Evolutionary conservation across 305 asterid genomes (phyloP), one percentile per base, ranked within the genome.

Genomic region (Euphrasia arctica): DNA sequence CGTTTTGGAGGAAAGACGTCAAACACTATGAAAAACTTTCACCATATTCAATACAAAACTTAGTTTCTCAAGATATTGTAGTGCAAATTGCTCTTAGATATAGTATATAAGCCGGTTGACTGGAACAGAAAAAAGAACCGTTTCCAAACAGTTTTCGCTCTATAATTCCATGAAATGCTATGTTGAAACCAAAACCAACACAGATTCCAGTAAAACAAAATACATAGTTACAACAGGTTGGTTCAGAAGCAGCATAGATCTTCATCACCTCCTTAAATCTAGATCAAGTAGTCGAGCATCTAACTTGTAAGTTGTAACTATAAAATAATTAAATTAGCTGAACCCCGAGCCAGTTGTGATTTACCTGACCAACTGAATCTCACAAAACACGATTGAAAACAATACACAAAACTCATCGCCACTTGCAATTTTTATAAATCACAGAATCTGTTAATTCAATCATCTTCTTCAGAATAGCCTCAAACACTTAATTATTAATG

Each of bases 361-460:
- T 29, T 63, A 67, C 51, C 74, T 32, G 32, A 60, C 64, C 31
- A 64, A 56, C 22, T 18, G 67, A 70, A 75, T 72, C 74, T 54
- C 72, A 48, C 62, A 52, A 57, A 63, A 70, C 54, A 77, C 34
- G 43, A 39, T 39, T 7, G 63, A 42, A 25, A 45, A 57, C 36
- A 48, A 73, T 45, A 41, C 12, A 67, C 49, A 48, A n/a, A 65
- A 39, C 54, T 18, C 54, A 69, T 56, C 61, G 54, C 56, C 57
- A 49, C 36, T 47, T 1, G 58, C 28, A 39, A 39, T 8, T 39
- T 1, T 6, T 32, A 32, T 0, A 62, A 52, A 47, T 4, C 27
- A 55, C 49, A 47, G 60, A 63, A 70, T 65, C 67, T 28, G 5
- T 43, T 36, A 70, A 71, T 51, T 54, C 54, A 65, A 64, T 9